Evolutionary conservation across 495 filamentous ascomycete species (phyloP).

Genomic region (Neurospora tetraspora): DNA sequence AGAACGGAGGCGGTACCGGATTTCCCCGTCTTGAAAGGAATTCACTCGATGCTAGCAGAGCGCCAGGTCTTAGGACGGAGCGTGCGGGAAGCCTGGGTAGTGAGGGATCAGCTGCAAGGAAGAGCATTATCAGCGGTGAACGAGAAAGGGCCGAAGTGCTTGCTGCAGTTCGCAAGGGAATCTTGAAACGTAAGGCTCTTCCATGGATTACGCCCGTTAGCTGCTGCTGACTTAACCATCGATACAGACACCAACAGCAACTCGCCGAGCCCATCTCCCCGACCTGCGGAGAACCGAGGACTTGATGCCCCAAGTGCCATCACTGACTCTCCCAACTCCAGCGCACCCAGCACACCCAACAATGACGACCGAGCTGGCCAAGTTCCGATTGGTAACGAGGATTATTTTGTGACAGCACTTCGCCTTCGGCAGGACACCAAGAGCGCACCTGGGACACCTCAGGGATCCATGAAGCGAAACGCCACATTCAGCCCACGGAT

Average conservation of each 20-base stretch:
- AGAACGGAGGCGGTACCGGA: conserved; percentile 64
- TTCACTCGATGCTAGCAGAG: conserved; percentile 51
- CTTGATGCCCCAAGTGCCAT: conserved; percentile 44
- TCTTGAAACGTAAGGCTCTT: conserved; percentile 74
- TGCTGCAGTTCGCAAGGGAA: conserved; percentile 83
- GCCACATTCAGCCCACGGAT: conserved; percentile 91
- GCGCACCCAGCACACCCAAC: conserved; percentile 69
- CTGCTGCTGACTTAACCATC: background rate
- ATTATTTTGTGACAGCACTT: conserved; percentile 76
- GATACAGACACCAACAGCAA: conserved; percentile 39
- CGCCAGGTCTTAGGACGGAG: conserved; percentile 28
- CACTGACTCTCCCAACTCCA: conserved; percentile 71
- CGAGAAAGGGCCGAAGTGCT: conserved; percentile 84
- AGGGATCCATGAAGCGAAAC: conserved; percentile 52
- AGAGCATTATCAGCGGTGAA: conserved; percentile 86
- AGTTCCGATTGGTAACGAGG: conserved; percentile 66
- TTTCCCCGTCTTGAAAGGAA: conserved; percentile 83
- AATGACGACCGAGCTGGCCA: conserved; percentile 61
- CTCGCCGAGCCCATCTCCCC: conserved; percentile 51
- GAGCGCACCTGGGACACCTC: conserved; percentile 70
- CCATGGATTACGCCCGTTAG: background rate
- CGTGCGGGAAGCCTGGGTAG: conserved; percentile 45
- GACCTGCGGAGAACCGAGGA: conserved; percentile 42
- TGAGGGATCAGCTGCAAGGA: conserved; percentile 55
- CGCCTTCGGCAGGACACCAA: conserved; percentile 58